phyloP scores from a whole-genome alignment of 306 rosid genomes.

The Spatholobus suberectus region DNA sequence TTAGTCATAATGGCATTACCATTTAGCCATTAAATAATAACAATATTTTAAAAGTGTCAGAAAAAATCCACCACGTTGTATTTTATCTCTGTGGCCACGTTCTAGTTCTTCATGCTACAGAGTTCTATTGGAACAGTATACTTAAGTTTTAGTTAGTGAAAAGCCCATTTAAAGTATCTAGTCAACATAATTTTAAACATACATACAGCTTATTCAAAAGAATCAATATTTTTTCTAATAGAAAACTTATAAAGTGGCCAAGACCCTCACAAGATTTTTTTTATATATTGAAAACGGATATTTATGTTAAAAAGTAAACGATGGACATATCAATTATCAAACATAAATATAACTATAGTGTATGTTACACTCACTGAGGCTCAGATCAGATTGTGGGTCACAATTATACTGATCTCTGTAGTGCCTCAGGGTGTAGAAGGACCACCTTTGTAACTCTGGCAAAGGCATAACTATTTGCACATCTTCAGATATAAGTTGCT shows the following conservation, averaged over 20 bases:
- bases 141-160: neutral
- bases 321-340: slow-evolving; percentile 19
- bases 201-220: neutral
- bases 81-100: too few species aligned
- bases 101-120: slow-evolving; percentile 15
- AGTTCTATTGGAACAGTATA: neutral
- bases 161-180: slow-evolving; percentile 15
- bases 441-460: slow-evolving; percentile 86
- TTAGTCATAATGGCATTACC: slow-evolving; percentile 23
- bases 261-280: neutral
- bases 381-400: slow-evolving; percentile 83
- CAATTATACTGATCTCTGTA: slow-evolving; percentile 83
- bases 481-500: slow-evolving; percentile 91
- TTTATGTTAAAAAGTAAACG: neutral
- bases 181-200: neutral
- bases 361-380: slow-evolving; percentile 75
- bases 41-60: neutral
- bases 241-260: neutral
- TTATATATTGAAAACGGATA: slow-evolving; percentile 7
- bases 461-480: slow-evolving; percentile 91
- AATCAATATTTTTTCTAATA: neutral
- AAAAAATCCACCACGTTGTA: neutral
- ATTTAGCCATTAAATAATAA: neutral
- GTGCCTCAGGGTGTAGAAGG: slow-evolving; percentile 85
- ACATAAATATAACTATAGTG: neutral